Evolutionary conservation across 345 rosid species (phyloP).

Genomic region (Eucalyptus caleyi): DNA sequence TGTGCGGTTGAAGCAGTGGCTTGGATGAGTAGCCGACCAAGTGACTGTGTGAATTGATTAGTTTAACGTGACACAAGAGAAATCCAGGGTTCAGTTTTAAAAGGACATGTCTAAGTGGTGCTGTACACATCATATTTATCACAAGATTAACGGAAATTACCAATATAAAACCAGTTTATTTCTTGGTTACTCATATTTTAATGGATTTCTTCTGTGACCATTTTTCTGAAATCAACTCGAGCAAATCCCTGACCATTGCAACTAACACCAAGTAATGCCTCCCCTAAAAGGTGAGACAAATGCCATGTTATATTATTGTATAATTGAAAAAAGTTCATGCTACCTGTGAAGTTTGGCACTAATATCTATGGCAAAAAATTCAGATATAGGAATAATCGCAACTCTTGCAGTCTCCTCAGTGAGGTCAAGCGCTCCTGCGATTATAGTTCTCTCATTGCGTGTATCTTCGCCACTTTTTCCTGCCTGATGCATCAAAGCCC

Average conservation of each 20-base stretch:
- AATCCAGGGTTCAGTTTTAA: not conserved
- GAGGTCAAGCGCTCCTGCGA: constrained; percentile 54
- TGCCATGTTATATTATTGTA: not conserved
- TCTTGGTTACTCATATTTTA: constrained; percentile 33
- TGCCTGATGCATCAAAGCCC: constrained; percentile 13
- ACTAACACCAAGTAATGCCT: not conserved
- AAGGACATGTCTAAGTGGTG: not conserved
- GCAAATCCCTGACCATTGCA: constrained; percentile 14
- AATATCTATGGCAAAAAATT: constrained; percentile 39
- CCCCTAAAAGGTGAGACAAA: not conserved
- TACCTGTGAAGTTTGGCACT: constrained; percentile 49
- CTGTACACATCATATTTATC: not conserved
- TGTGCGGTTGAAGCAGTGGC: not conserved
- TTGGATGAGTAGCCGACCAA: not conserved
- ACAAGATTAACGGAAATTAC: not conserved
- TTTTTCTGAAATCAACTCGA: constrained; percentile 40
- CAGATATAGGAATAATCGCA: constrained; percentile 51
- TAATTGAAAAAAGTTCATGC: not conserved
- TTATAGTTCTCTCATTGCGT: constrained; percentile 46
- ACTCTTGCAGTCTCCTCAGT: constrained; percentile 38
- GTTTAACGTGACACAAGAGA: not conserved
- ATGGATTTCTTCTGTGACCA: constrained; percentile 59
- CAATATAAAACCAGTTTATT: constrained; percentile 49
- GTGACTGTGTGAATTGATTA: not conserved
- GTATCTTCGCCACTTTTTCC: constrained; percentile 67